Conservation (phyloP, 257 asterid species). For the Agastache rugosa region DNA sequence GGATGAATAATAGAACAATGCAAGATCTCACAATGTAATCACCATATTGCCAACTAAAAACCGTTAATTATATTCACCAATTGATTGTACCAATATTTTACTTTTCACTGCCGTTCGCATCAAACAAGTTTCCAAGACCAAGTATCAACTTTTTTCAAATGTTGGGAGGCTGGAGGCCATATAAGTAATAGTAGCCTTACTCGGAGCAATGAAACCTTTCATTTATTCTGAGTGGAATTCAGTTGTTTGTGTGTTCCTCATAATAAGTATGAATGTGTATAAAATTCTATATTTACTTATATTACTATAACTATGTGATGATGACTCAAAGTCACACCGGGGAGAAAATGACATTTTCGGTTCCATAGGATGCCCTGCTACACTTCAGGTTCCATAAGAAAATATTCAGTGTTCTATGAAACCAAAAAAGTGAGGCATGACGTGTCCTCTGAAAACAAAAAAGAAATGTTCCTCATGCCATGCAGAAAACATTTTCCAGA, state of each 20-base stretch:
- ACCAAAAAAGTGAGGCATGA: background rate
- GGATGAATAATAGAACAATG: background rate
- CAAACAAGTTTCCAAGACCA: background rate
- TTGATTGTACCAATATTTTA: background rate
- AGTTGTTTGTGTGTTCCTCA: constrained; percentile 3
- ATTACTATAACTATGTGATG: constrained; percentile 8
- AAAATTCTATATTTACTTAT: background rate
- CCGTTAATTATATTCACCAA: background rate
- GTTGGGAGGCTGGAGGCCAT: constrained; percentile 18
- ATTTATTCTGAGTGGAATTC: constrained; percentile 9
- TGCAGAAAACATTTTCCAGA: background rate
- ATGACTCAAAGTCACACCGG: background rate
- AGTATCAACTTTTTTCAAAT: background rate
- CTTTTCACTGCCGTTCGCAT: constrained; percentile 5
- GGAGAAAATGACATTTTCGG: background rate
- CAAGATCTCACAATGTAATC: background rate
- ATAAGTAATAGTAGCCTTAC: constrained; percentile 1
- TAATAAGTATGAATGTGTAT: background rate
- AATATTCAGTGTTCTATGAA: background rate
- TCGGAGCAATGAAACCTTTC: background rate
- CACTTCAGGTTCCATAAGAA: background rate
- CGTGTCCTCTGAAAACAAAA: background rate
- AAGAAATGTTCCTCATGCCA: background rate
- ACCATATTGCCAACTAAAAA: background rate
- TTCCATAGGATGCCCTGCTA: background rate